phyloP scores from a whole-genome alignment of 177 flowering plant genomes.

The Telopea speciosissima region DNA sequence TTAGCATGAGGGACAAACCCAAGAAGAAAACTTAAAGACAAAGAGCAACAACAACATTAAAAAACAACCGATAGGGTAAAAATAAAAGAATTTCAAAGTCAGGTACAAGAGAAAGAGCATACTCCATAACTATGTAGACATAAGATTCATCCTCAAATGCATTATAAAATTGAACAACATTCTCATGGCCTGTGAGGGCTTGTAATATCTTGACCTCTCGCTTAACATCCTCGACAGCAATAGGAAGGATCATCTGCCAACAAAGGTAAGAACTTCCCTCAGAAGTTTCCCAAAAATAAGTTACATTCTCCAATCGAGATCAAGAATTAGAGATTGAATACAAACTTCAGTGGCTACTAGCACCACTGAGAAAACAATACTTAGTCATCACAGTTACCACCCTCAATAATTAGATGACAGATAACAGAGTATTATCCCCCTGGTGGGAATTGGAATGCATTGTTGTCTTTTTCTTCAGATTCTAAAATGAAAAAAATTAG shows the following conservation, averaged over 20 bases:
- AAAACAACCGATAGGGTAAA: neutral
- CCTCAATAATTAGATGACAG: neutral
- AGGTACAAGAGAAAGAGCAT: constrained; percentile 25
- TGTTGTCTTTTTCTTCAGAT: neutral
- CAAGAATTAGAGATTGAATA: neutral
- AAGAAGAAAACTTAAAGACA: neutral
- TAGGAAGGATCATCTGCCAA: constrained; percentile 90
- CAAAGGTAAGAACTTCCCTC: constrained; percentile 4
- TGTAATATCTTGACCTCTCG: constrained; percentile 91
- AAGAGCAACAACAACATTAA: neutral
- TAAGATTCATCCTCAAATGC: constrained; percentile 89
- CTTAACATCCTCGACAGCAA: constrained; percentile 97
- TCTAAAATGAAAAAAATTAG: neutral
- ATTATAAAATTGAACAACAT: constrained; percentile 87
- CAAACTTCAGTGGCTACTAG: neutral
- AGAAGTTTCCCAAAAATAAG: neutral
- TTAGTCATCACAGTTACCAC: neutral
- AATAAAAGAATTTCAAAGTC: neutral
- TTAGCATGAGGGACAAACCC: neutral
- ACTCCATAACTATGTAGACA: constrained; percentile 98
- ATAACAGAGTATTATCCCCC: neutral
- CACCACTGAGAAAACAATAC: neutral
- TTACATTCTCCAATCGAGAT: neutral
- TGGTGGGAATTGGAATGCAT: neutral
- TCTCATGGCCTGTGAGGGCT: constrained; percentile 88